Evolutionary conservation across 805 yeast genomes (phyloP), one percentile per base, ranked within the genome.

Genomic region (Starmera quercuum): DNA sequence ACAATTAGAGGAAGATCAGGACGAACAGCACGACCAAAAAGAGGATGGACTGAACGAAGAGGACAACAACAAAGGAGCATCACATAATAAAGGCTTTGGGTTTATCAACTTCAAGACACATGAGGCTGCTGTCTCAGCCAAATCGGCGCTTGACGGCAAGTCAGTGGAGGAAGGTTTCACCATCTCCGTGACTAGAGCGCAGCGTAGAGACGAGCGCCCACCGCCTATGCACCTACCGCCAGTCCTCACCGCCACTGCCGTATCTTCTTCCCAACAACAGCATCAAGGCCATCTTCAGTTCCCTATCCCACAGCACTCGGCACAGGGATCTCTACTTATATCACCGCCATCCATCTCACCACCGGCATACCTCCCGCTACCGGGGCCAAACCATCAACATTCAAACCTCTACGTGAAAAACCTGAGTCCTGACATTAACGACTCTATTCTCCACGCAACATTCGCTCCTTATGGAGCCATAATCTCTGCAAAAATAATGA

Each of bases 361-460:
- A 14, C 19, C 26, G 26, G 29, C 21, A 12, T 32, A 15, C 6
- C 40, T 59, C 17, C 70, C 69, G 13, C 46, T 65, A 7, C 68
- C 71, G 4, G 69, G 70, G 1, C 69, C 71, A 7, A 57, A 60
- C 34, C 66, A 59, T 37, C 84, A 78, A 46, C 83, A 77, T 42
- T 71, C 84, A 6, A 83, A 83, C 51, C 63, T 83, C 29, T 83
- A 81, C 46, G 74, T 83, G 24, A 78, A 74, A 37, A 73, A 75
- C 45, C 57, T 83, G 22, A 73, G 81, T 3, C 46, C 60, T 5
- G 39, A 59, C 4, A 67, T 75, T 32, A 64, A 63, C 32, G 84
- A 82, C 47, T 63, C 66, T 21, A 73, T 66, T 35, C 54, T 75
- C 25, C 41, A 48, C 18, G 46, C 51, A 2, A 42, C 62, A 24